A percentile compares a stretch with the other conserved stretches of the same genome.
Evolutionary conservation across 2,329 filamentous ascomycete genomes (phyloP).

Genomic region (Fusarium protoensiforme): DNA sequence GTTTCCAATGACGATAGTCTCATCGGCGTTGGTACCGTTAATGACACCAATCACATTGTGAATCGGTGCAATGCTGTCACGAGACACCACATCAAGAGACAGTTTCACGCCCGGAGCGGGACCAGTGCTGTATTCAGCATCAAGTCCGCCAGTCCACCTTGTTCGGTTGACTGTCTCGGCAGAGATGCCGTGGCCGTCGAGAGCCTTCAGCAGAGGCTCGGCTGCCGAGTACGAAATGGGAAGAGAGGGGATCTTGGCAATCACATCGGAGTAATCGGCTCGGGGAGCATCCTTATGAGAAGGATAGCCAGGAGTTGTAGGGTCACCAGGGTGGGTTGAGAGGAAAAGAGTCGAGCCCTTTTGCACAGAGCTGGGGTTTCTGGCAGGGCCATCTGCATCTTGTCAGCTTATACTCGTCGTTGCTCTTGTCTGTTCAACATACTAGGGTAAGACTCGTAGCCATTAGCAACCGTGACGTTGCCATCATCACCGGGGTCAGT

Average conservation of each 20-base stretch:
- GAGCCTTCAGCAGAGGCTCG: conserved; percentile 78
- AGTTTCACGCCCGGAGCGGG: conserved; percentile 67
- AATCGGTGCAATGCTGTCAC: conserved; percentile 75
- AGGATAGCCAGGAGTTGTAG: conserved; percentile 85
- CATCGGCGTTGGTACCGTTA: conserved; percentile 79
- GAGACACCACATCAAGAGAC: conserved; percentile 75
- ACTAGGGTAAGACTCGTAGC: conserved; percentile 75
- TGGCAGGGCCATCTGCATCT: conserved; percentile 69
- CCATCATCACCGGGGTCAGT: conserved; percentile 89
- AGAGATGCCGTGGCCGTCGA: conserved; percentile 80
- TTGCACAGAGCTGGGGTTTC: conserved; percentile 82
- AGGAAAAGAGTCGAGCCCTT: conserved; percentile 81
- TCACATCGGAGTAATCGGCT: conserved; percentile 68
- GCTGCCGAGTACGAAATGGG: conserved; percentile 84
- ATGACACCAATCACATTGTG: conserved; percentile 86
- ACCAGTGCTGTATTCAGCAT: conserved; percentile 56
- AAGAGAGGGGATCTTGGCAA: conserved; percentile 81
- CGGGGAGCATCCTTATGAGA: conserved; percentile 78
- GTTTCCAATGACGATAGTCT: conserved; percentile 80
- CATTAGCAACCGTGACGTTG: conserved; percentile 78
- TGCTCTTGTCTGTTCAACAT: background rate
- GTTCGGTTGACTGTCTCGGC: conserved; percentile 72
- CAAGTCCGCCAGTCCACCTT: conserved; percentile 66
- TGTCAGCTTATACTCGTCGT: conserved; percentile 1
- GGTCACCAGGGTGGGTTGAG: conserved; percentile 70